A percentile compares a stretch with the other conserved stretches of the same genome.
These are phyloP conservation scores for Leishmania amazonensis DNA, from an alignment of 208 protist species.

Conservation along the genomic window DNA sequence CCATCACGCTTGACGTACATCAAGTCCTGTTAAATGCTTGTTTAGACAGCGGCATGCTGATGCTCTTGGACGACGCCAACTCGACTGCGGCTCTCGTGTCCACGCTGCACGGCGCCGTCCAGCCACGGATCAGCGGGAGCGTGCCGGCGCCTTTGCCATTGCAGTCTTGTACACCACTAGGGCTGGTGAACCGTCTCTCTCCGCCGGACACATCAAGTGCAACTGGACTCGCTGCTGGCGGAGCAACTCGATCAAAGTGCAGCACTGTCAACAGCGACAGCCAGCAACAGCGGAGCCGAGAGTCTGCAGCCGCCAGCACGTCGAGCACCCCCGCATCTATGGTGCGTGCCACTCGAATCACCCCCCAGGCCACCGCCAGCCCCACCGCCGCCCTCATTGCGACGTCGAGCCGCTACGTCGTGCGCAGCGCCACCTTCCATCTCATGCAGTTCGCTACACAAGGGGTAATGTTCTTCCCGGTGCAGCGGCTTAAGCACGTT, in stretches of 20 bases:
- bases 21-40: conserved; percentile 44
- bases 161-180: neutral
- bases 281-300: neutral
- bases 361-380: neutral
- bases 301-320: neutral
- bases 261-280: neutral
- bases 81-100: conserved; percentile 6
- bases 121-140: neutral
- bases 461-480: conserved; percentile 62
- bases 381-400: neutral
- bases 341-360: neutral
- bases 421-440: conserved; percentile 61
- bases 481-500: conserved; percentile 48
- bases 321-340: neutral
- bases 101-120: neutral
- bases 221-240: neutral
- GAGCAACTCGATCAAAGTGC: neutral
- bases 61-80: conserved; percentile 4
- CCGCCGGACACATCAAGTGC: neutral
- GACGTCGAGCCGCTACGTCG: conserved; percentile 25
- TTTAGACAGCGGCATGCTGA: conserved; percentile 56
- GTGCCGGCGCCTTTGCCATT: neutral
- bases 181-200: neutral
- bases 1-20: conserved; percentile 37
- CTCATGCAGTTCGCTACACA: conserved; percentile 81